Base-by-base conservation (phyloP, 75 land plant genomes). In the Gnetum montanum region DNA sequence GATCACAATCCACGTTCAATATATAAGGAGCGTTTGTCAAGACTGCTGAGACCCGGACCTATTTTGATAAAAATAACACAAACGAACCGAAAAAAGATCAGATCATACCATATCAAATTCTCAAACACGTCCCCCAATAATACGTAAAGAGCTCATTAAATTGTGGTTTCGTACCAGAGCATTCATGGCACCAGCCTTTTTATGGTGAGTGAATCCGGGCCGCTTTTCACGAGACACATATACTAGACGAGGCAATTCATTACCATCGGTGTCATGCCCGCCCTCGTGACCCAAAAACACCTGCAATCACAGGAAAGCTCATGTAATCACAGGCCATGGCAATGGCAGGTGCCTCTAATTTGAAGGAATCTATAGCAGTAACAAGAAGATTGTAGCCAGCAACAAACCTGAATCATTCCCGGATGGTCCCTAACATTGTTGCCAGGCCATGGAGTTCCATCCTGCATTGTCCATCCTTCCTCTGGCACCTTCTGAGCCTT, bases 141-240 rank as follows among this genome's bases (percentile, higher is more conserved):
- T n/a, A n/a, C n/a, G n/a, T n/a, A n/a, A n/a, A n/a, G n/a, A n/a
- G n/a, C n/a, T n/a, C n/a, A n/a, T n/a, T n/a, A n/a, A n/a, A n/a
- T n/a, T n/a, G n/a, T n/a, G n/a, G n/a, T n/a, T n/a, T 10, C 8
- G 13, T 73, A 87, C 92, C 78, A 87, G 48, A 63, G 92, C 49
- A 64, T 87, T 87, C 92, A 87, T 84, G 40, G 92, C 92, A 8
- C 92, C 92, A 50, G 92, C 92, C 50, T 84, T 84, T 54, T 84
- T 87, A 49, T 87, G 85, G 60, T 87, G 89, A 49, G 84, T 68
- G 57, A 74, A 87, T 15, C 89, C 89, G 31, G 92, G 92, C 35
- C 89, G 67, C 60, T 87, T 87, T 55, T 87, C 92, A 64, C 92
- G 80, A 64, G 89, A 87, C 34, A 88, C 90, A 75, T 88, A 88